Conservation (phyloP, 2,329 filamentous ascomycete genomes). For the Colletotrichum tabaci region DNA sequence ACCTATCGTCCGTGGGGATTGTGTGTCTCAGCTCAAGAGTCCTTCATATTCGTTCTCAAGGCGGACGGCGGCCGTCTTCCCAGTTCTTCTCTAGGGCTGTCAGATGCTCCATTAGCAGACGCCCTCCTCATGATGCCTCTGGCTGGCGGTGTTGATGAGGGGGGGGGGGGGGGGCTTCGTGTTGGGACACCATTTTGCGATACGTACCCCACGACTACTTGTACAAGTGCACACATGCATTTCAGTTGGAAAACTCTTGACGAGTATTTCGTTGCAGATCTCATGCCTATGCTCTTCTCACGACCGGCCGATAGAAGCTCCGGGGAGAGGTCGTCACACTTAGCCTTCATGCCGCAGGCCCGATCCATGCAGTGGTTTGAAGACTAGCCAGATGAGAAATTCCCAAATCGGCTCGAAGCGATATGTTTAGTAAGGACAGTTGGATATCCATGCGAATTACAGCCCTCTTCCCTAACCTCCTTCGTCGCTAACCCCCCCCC, state of each 20-base stretch:
- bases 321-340: constrained; percentile 19
- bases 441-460: constrained; percentile 35
- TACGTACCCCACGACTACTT: constrained; percentile 13
- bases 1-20: constrained; percentile 27
- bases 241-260: not conserved
- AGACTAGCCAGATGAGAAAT: constrained; percentile 19
- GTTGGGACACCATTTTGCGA: not conserved
- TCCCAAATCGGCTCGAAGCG: constrained; percentile 10
- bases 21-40: constrained; percentile 40
- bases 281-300: constrained; percentile 20
- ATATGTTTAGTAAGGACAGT: not conserved
- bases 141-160: too few relatives aligned
- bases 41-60: constrained; percentile 29
- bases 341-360: constrained; percentile 26
- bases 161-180: too few relatives aligned
- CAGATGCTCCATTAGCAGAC: not conserved
- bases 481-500: not conserved
- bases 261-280: constrained; percentile 36
- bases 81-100: not conserved
- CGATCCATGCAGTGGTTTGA: constrained; percentile 31
- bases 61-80: not conserved
- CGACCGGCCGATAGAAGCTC: constrained; percentile 22
- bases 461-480: constrained; percentile 5
- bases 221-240: not conserved
- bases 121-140: not conserved